A percentile compares a stretch with the other conserved stretches of the same genome.
phyloP scores from a whole-genome alignment of 2,329 filamentous ascomycete genomes.

The Microcyclospora pomicola region DNA sequence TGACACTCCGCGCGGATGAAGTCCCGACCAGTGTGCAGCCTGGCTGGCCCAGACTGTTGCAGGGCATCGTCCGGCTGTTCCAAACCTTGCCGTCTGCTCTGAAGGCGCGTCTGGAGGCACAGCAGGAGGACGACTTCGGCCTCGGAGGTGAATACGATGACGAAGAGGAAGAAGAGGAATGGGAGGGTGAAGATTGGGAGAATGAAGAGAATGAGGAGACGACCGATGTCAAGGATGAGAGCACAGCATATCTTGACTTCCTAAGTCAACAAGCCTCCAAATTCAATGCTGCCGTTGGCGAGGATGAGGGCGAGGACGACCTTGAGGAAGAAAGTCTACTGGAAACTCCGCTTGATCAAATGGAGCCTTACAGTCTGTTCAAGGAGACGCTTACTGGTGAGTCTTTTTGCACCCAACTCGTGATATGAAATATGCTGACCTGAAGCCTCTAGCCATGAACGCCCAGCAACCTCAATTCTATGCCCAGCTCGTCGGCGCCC shows the following conservation, averaged over 20 bases:
- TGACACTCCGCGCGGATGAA: constrained; percentile 65
- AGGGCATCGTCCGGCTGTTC: constrained; percentile 81
- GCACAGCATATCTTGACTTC: constrained; percentile 89
- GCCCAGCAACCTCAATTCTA: constrained; percentile 86
- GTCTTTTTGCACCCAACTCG: constrained; percentile 25
- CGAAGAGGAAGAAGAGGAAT: constrained; percentile 66
- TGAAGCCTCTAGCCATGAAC: constrained; percentile 47
- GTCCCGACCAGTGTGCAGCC: constrained; percentile 87
- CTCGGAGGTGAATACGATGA: constrained; percentile 60
- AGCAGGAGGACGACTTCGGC: constrained; percentile 68
- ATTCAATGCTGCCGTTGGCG: constrained; percentile 39
- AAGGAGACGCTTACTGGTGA: constrained; percentile 67
- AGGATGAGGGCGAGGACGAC: constrained; percentile 68
- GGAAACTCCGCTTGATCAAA: constrained; percentile 85
- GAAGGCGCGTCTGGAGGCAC: constrained; percentile 83
- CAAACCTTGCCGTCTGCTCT: constrained; percentile 76
- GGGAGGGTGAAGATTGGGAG: constrained; percentile 61
- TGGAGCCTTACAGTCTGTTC: constrained; percentile 89
- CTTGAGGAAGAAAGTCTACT: constrained; percentile 85
- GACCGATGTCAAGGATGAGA: constrained; percentile 69
- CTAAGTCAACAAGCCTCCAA: constrained; percentile 59
- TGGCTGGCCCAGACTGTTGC: constrained; percentile 84
- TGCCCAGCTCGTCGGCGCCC: constrained; percentile 59
- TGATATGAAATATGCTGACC: constrained; percentile 1
- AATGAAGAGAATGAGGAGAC: constrained; percentile 50